These are phyloP conservation scores for Leishmania arabica DNA, from an alignment of 208 protist genomes.

Conservation along the genomic window DNA sequence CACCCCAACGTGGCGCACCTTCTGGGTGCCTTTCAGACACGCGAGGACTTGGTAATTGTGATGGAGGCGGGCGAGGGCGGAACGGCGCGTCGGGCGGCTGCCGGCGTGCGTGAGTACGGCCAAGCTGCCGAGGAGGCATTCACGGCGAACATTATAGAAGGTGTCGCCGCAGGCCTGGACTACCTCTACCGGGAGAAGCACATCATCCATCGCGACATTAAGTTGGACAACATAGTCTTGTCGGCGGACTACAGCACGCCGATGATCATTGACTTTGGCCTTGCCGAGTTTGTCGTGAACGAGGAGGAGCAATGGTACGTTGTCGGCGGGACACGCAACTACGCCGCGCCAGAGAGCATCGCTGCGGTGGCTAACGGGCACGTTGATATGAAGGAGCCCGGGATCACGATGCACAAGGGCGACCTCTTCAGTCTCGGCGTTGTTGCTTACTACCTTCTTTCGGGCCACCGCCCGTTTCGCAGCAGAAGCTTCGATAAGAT, in stretches of 20 bases:
- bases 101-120: conserved; percentile 38
- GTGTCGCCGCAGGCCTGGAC: conserved; percentile 60
- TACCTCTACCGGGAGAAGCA: conserved; percentile 66
- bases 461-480: conserved; percentile 39
- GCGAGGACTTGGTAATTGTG: conserved; percentile 54
- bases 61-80: conserved; percentile 82
- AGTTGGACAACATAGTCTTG: conserved; percentile 87
- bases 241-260: conserved; percentile 54
- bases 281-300: conserved; percentile 57
- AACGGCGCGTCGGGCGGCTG: conserved; percentile 47
- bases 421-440: conserved; percentile 85
- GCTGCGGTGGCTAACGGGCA: conserved; percentile 37
- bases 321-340: conserved; percentile 59
- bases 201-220: conserved; percentile 88
- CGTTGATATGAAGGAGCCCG: conserved; percentile 37
- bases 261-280: conserved; percentile 88
- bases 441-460: conserved; percentile 64
- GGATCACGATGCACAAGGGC: conserved; percentile 52
- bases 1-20: conserved; percentile 63
- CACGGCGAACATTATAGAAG: conserved; percentile 53
- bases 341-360: conserved; percentile 75
- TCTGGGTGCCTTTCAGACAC: conserved; percentile 77
- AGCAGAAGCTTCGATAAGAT: conserved; percentile 38
- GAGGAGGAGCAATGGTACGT: conserved; percentile 28
- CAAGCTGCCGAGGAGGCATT: conserved; percentile 52